phyloP scores from a whole-genome alignment of 1,284 basidiomycete genomes.

The Heterobasidion annosum region DNA sequence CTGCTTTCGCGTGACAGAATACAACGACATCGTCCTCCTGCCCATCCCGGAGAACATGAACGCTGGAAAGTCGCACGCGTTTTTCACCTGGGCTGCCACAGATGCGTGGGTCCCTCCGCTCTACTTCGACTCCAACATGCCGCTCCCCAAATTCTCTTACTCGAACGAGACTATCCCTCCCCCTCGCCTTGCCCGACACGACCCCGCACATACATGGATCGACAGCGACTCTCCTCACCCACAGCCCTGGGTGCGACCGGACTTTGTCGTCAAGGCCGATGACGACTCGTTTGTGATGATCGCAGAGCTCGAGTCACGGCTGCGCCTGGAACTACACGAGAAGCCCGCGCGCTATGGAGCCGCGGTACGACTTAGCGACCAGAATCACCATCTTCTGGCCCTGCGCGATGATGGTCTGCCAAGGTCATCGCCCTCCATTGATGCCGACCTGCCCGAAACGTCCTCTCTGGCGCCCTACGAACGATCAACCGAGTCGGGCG shows the following conservation, averaged over 20 bases:
- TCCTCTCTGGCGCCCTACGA: no score
- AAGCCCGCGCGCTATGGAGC: not conserved
- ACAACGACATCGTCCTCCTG: slow-evolving; percentile 84
- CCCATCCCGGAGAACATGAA: slow-evolving; percentile 91
- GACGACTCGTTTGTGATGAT: slow-evolving; percentile 94
- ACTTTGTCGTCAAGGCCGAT: slow-evolving; percentile 89
- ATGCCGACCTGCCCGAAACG: no score
- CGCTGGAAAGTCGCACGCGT: slow-evolving; percentile 77
- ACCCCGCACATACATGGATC: slow-evolving; percentile 46
- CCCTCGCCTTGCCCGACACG: slow-evolving; percentile 56
- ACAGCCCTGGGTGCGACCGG: slow-evolving; percentile 67
- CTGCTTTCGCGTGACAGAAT: slow-evolving; percentile 39
- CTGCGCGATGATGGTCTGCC: not conserved
- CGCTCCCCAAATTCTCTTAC: slow-evolving; percentile 48
- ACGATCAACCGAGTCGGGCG: no score
- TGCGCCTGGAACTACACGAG: slow-evolving; percentile 65
- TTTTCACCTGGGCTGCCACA: slow-evolving; percentile 84
- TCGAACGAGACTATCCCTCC: slow-evolving; percentile 43
- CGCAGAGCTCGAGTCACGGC: slow-evolving; percentile 81
- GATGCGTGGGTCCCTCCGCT: slow-evolving; percentile 88
- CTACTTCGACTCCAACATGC: slow-evolving; percentile 33
- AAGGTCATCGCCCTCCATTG: no score
- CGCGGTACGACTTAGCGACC: not conserved
- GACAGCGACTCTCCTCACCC: slow-evolving; percentile 35
- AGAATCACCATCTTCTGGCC: not conserved